Base-by-base conservation (phyloP, 2,329 filamentous ascomycete genomes). In the Aspergillus uvarum region DNA sequence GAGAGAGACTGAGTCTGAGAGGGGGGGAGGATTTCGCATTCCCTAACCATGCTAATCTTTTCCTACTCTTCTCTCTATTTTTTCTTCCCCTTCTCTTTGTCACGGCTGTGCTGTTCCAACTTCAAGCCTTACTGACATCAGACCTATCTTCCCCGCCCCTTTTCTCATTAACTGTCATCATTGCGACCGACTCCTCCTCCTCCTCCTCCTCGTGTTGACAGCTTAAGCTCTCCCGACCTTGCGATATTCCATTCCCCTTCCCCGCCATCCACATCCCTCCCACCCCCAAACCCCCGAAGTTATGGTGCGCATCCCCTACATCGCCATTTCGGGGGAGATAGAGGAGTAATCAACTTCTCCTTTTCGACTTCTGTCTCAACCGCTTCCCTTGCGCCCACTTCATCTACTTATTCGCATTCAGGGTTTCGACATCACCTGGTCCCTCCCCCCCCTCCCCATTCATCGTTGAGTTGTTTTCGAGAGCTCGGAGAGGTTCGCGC, bases 221-320 rank as follows among this genome's bases (percentile, higher is more conserved):
- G 35, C 48, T 38, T 50, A 54, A 26, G 44, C 56, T 51, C 44
- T 58, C 38, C 59, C 51, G 47, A 57, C 58, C 59, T 52, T 56
- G 35, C 52, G 21, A 58, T 52, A 42, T 8, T 42, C 38, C 38
- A 42, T 42, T n/a, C 38, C 47, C 59, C 59, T 52, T 60, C 53
- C 58, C 62, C 61, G 59, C 61, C 65, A 59, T 52, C 63, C 51
- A 59, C 56, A 58, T 22, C 47, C 47, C 10, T 35, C 32, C 14
- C 32, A 35, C 38, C 58, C 52, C 60, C 56, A 50, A 54, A 63
- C 26, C 26, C 54, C 60, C 56, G 51, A 54, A 63, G 63, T 63
- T 58, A 67, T 66, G 64, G 49, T 65, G 59, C 65, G 62, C 61
- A 63, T 63, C 65, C 62, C 66, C 66, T 68, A 61, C 63, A 55